Conservation (phyloP, 441 rosid species). For the Viola pubescens region DNA sequence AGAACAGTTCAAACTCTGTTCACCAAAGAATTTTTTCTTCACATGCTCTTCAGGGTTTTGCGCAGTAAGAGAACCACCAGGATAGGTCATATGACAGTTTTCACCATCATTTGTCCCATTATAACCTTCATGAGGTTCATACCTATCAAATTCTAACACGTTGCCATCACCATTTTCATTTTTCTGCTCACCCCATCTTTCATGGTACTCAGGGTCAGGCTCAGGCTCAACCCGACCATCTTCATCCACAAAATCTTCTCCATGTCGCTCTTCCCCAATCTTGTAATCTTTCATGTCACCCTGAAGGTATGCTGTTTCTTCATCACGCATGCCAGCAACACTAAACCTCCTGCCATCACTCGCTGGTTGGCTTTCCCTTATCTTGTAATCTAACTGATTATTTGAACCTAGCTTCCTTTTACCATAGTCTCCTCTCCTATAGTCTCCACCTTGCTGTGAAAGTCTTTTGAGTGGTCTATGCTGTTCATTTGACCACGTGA, state of each 20-base stretch:
- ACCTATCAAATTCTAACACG: constrained; percentile 25
- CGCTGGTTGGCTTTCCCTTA: constrained; percentile 14
- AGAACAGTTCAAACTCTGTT: constrained; percentile 14
- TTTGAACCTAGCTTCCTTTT: constrained; percentile 19
- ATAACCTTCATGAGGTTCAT: constrained; percentile 24
- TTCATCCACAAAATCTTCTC: constrained; percentile 21
- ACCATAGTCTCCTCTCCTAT: constrained; percentile 15
- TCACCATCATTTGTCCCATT: constrained; percentile 22
- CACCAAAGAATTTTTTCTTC: constrained; percentile 7
- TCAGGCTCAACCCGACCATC: constrained; percentile 14
- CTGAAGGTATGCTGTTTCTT: constrained; percentile 9
- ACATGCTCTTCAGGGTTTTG: constrained; percentile 17
- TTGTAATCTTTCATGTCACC: constrained; percentile 6
- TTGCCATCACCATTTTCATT: constrained; percentile 21
- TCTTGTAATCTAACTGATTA: constrained; percentile 13
- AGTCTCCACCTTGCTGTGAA: constrained; percentile 19
- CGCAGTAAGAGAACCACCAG: constrained; percentile 18
- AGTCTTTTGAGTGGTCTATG: constrained; percentile 26
- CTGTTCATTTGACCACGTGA: constrained; percentile 48
- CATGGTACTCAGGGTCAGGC: constrained; percentile 19
- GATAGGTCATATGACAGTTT: constrained; percentile 14
- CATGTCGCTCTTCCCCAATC: constrained; percentile 17
- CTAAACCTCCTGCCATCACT: constrained; percentile 10
- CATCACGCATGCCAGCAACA: constrained; percentile 20
- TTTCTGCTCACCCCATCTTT: constrained; percentile 35